A percentile compares a stretch with the other conserved stretches of the same genome.
Evolutionary conservation across 441 rosid genomes (phyloP).

Genomic region (Croton setiger): DNA sequence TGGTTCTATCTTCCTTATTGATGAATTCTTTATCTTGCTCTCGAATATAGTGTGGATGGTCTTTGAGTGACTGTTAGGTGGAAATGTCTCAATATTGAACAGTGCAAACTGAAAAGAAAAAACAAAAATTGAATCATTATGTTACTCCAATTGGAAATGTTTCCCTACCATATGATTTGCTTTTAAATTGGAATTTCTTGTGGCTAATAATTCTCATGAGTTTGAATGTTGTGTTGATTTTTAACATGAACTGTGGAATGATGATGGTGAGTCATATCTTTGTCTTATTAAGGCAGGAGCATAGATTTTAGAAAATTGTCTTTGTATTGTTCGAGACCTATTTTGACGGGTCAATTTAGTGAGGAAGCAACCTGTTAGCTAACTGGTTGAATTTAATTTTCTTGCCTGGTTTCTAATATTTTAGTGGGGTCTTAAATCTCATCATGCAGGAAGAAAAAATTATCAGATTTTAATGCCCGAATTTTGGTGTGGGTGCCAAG

Average conservation of each 20-base stretch:
- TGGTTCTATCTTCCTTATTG: not conserved
- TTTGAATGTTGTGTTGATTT: not conserved
- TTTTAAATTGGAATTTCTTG: not conserved
- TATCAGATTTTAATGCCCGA: not conserved
- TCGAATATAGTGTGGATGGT: not conserved
- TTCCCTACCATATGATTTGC: too few species aligned
- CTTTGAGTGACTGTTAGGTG: not conserved
- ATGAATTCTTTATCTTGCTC: not conserved
- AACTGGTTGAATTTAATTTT: not conserved
- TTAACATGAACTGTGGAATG: not conserved
- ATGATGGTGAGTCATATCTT: not conserved
- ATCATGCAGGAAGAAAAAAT: conserved; percentile 3
- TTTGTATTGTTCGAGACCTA: not conserved
- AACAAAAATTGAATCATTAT: not conserved
- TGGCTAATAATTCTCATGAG: not conserved
- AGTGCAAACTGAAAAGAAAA: not conserved
- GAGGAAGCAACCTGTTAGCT: not conserved
- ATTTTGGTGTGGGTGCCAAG: not conserved
- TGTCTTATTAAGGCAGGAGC: not conserved
- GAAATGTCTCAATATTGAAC: not conserved
- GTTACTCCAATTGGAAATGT: not conserved
- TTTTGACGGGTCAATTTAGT: not conserved
- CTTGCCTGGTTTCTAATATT: not conserved
- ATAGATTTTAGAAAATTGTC: not conserved
- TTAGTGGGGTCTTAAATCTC: not conserved